These are phyloP conservation scores for Xenosphaeropsis pyriputrescens DNA, from an alignment of 2,329 filamentous ascomycete species.

Conservation along the genomic window DNA sequence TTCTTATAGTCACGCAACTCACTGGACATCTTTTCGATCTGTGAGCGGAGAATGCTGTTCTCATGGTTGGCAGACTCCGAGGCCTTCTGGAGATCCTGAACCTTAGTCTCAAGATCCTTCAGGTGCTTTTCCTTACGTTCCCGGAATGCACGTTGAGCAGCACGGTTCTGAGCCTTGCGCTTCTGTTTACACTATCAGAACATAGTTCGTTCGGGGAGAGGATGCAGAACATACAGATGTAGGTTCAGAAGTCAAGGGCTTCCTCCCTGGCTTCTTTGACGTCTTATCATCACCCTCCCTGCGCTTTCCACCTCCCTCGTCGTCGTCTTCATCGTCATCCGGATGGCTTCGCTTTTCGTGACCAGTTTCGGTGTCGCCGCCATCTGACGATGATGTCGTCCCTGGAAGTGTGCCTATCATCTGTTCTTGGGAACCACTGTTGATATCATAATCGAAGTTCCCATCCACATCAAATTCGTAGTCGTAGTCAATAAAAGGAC, in stretches of 20 bases:
- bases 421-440: conserved; percentile 37
- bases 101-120: conserved; percentile 69
- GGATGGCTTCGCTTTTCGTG: conserved; percentile 61
- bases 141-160: conserved; percentile 83
- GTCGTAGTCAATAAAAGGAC: conserved; percentile 72
- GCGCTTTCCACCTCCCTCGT: conserved; percentile 56
- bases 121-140: conserved; percentile 90
- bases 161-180: conserved; percentile 89
- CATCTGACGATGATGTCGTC: conserved; percentile 17
- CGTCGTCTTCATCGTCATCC: conserved; percentile 51
- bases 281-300: conserved; percentile 67
- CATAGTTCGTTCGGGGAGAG: conserved; percentile 12
- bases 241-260: conserved; percentile 88
- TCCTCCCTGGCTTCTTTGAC: conserved; percentile 90
- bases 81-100: conserved; percentile 63
- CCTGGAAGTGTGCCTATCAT: conserved; percentile 68
- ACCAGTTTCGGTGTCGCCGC: conserved; percentile 18
- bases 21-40: conserved; percentile 73
- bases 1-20: conserved; percentile 89
- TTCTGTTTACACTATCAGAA: conserved; percentile 39
- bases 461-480: conserved; percentile 62
- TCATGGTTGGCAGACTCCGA: conserved; percentile 75
- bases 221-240: conserved; percentile 60
- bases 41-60: conserved; percentile 69
- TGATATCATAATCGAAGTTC: conserved; percentile 47